Conservation (phyloP, 2,329 filamentous ascomycete genomes). For the Chaetomiaceae sp. region DNA sequence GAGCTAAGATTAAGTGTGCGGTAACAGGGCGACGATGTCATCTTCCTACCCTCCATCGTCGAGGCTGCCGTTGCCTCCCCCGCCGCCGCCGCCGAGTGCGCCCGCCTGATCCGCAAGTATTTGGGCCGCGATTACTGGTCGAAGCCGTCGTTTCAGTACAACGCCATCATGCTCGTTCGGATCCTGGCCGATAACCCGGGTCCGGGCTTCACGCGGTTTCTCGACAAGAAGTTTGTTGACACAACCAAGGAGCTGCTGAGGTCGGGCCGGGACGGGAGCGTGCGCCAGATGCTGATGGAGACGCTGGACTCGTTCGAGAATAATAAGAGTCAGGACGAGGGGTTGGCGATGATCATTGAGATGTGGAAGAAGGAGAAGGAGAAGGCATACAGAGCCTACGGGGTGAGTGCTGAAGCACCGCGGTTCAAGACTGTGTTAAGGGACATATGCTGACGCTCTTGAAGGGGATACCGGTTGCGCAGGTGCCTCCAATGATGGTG, state of each 20-base stretch:
- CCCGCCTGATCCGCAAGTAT: slow-evolving; percentile 75
- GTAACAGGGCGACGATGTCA: slow-evolving; percentile 75
- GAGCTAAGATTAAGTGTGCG: not conserved
- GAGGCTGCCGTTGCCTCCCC: slow-evolving; percentile 93
- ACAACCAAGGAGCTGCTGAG: slow-evolving; percentile 71
- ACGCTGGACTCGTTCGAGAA: slow-evolving; percentile 74
- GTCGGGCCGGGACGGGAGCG: slow-evolving; percentile 65
- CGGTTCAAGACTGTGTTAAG: not conserved
- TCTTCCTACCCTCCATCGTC: slow-evolving; percentile 89
- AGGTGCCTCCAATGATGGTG: slow-evolving; percentile 36
- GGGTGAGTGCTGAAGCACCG: slow-evolving; percentile 37
- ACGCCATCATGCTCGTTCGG: slow-evolving; percentile 89
- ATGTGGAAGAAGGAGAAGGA: slow-evolving; percentile 92
- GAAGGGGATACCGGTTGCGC: slow-evolving; percentile 26
- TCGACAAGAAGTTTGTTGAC: slow-evolving; percentile 79
- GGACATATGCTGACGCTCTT: not conserved
- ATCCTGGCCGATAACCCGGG: slow-evolving; percentile 93
- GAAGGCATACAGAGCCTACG: slow-evolving; percentile 50
- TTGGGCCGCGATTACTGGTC: slow-evolving; percentile 66
- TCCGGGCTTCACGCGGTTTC: slow-evolving; percentile 80
- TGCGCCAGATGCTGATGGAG: slow-evolving; percentile 82
- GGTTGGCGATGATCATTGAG: slow-evolving; percentile 62
- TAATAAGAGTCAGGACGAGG: slow-evolving; percentile 69
- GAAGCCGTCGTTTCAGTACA: slow-evolving; percentile 77
- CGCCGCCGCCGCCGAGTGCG: slow-evolving; percentile 74